Percentiles rank a stretch among this genome's conserved stretches.
phyloP scores from a whole-genome alignment of 2,329 filamentous ascomycete genomes.

The Purpureocillium lavendulum region DNA sequence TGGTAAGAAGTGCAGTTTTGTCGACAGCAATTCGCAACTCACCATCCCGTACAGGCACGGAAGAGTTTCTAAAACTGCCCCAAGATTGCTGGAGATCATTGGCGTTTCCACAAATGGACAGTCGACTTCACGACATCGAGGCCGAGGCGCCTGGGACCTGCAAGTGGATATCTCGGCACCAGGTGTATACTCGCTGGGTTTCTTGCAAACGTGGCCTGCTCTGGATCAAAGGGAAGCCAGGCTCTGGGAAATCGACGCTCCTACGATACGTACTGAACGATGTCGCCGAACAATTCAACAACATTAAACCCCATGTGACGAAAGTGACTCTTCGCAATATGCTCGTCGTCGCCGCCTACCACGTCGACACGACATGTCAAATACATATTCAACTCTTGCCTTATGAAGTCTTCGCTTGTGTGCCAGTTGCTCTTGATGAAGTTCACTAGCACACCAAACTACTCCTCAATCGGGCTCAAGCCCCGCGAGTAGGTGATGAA shows the following conservation, averaged over 20 bases:
- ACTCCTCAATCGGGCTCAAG: too few species aligned
- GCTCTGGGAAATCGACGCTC: conserved; percentile 30
- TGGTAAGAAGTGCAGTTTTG: neutral
- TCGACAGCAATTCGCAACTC: neutral
- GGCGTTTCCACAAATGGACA: conserved; percentile 18
- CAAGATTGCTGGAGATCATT: conserved; percentile 19
- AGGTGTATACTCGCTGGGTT: conserved; percentile 15
- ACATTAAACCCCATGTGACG: too few species aligned
- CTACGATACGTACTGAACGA: conserved; percentile 23
- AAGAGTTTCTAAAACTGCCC: neutral
- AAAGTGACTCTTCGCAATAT: too few species aligned
- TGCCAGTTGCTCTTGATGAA: too few species aligned
- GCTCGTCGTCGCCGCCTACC: too few species aligned
- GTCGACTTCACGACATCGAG: conserved; percentile 15
- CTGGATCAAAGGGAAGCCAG: conserved; percentile 32
- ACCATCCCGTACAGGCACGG: neutral
- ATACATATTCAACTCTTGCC: too few species aligned
- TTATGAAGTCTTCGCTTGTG: too few species aligned
- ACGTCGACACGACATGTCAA: too few species aligned
- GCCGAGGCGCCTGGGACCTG: conserved; percentile 17
- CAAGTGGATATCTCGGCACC: conserved; percentile 21
- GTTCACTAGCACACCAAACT: too few species aligned
- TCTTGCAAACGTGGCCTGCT: conserved; percentile 12
- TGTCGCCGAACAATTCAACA: too few species aligned
- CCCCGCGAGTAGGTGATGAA: too few species aligned